phyloP scores from a whole-genome alignment of 768 basidiomycete species.

The Terana coerulea region DNA sequence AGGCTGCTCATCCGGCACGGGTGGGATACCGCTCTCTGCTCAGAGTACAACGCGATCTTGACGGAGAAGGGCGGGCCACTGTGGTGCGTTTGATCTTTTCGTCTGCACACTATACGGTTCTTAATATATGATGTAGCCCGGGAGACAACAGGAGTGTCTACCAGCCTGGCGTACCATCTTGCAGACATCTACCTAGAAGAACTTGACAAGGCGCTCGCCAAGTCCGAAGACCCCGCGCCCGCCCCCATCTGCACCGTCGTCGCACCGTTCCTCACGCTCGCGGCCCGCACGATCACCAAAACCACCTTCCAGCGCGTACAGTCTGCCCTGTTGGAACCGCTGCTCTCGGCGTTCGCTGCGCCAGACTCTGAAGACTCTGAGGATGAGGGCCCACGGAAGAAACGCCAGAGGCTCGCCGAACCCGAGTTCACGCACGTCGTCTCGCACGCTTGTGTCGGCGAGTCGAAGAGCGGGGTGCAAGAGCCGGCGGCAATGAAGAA shows the following conservation, averaged over 20 bases:
- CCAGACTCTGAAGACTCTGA: constrained; percentile 27
- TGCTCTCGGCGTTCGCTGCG: constrained; percentile 49
- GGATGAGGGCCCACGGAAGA: constrained; percentile 35
- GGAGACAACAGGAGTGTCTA: constrained; percentile 70
- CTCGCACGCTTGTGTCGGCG: constrained; percentile 49
- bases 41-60: constrained; percentile 69
- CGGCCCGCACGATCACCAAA: constrained; percentile 60
- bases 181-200: constrained; percentile 90
- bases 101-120: neutral
- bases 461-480: constrained; percentile 38
- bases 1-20: constrained; percentile 63
- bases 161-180: constrained; percentile 79
- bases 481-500: constrained; percentile 40
- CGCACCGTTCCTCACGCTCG: constrained; percentile 67
- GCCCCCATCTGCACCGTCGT: constrained; percentile 55
- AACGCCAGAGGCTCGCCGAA: constrained; percentile 42
- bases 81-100: constrained; percentile 46
- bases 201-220: constrained; percentile 61
- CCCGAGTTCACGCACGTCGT: constrained; percentile 42
- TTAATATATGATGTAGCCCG: constrained; percentile 40
- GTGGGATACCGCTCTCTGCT: constrained; percentile 59
- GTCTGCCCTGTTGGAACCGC: constrained; percentile 61
- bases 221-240: constrained; percentile 25
- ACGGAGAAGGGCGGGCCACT: constrained; percentile 70
- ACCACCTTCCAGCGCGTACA: constrained; percentile 74